Percentiles rank a stretch among this genome's conserved stretches.
Conservation (phyloP, 352 stramenopile genomes). For the Pythium grandisporangium region DNA sequence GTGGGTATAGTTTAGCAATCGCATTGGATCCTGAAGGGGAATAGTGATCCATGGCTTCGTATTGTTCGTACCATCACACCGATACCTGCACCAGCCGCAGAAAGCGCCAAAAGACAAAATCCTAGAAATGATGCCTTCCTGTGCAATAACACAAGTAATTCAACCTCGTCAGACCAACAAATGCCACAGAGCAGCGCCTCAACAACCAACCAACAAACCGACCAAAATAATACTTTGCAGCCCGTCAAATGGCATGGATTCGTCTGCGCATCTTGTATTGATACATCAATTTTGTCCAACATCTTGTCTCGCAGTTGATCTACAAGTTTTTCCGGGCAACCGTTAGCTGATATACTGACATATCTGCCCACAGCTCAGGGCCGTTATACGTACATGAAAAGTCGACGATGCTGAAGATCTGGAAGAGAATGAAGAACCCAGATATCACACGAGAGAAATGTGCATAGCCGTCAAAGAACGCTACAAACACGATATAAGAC, state of each 20-base stretch:
- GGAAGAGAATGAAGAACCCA: conserved; percentile 68
- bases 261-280: too few species aligned
- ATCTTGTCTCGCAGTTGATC: conserved; percentile 53
- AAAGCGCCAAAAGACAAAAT: conserved; percentile 52
- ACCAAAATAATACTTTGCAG: too few species aligned
- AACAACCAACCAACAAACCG: neutral
- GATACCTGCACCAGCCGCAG: conserved; percentile 26
- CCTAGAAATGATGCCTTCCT: conserved; percentile 50
- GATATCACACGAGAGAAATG: conserved; percentile 45
- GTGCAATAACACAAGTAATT: neutral
- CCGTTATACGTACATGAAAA: conserved; percentile 30
- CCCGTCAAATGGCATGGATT: too few species aligned
- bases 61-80: conserved; percentile 52
- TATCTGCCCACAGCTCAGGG: neutral
- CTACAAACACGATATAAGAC: conserved; percentile 9
- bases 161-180: too few species aligned
- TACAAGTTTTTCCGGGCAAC: too few species aligned
- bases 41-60: too few species aligned
- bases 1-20: too few species aligned
- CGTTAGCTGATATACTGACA: too few species aligned
- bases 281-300: conserved; percentile 47
- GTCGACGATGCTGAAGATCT: conserved; percentile 72
- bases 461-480: conserved; percentile 58
- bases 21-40: too few species aligned
- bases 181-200: too few species aligned